A percentile compares a stretch with the other conserved stretches of the same genome.
Evolutionary conservation across 176 grass and related monocot genomes (phyloP).

Genomic region (barley (Hordeum vulgare)): DNA sequence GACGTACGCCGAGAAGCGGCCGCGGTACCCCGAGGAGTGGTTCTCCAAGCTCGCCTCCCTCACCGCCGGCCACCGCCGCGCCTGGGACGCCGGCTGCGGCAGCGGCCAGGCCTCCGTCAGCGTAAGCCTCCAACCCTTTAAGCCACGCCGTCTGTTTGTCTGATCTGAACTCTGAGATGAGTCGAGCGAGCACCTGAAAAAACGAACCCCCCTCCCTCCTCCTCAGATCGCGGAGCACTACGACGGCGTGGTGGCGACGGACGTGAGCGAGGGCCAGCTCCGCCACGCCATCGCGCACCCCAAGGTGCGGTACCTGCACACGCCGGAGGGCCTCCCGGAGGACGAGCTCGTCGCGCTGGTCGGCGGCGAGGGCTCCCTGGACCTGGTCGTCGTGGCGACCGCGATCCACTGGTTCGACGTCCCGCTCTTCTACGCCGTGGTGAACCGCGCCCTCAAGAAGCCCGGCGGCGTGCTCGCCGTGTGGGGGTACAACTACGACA

Average conservation of each 20-base stretch:
- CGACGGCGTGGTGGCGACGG: constrained; percentile 57
- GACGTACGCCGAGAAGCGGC: constrained; percentile 44
- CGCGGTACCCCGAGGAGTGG: constrained; percentile 52
- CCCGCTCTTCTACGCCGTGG: constrained; percentile 64
- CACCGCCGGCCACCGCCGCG: constrained; percentile 35
- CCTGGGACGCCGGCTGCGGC: constrained; percentile 63
- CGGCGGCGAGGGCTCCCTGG: constrained; percentile 64
- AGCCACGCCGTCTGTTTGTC: not conserved
- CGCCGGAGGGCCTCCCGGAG: constrained; percentile 43
- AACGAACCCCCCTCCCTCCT: not conserved
- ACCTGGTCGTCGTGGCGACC: constrained; percentile 55
- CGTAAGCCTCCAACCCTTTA: constrained; percentile 15
- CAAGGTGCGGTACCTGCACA: constrained; percentile 58
- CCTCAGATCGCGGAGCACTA: constrained; percentile 57
- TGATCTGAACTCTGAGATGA: not conserved
- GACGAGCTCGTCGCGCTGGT: constrained; percentile 47
- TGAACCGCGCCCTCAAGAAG: constrained; percentile 46
- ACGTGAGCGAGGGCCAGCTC: constrained; percentile 56
- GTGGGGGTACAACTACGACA: constrained; percentile 57
- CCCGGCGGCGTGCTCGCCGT: constrained; percentile 67
- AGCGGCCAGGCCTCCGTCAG: constrained; percentile 47
- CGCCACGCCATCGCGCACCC: constrained; percentile 32
- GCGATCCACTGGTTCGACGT: constrained; percentile 81
- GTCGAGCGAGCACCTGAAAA: not conserved
- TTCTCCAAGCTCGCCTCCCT: constrained; percentile 47